Evolutionary conservation across 1,139 yeast genomes (phyloP).

Genomic region (Candida sanyaensis): DNA sequence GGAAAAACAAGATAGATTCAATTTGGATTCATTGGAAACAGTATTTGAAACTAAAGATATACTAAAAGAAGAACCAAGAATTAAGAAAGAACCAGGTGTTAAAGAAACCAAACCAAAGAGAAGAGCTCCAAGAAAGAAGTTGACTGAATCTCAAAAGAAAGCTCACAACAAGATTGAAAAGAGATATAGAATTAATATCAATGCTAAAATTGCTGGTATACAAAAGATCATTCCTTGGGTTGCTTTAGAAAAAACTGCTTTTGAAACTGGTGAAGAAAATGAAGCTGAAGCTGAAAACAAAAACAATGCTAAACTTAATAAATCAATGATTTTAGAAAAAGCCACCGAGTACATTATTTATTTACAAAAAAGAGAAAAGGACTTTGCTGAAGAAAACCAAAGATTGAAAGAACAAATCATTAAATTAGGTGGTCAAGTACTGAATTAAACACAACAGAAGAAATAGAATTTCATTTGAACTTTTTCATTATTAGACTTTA

Average conservation of each 20-base stretch:
- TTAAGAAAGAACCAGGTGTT: constrained; percentile 1
- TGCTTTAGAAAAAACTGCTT: constrained; percentile 58
- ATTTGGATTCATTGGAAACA: constrained; percentile 23
- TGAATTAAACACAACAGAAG: background rate
- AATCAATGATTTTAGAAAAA: constrained; percentile 64
- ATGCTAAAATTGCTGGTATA: constrained; percentile 67
- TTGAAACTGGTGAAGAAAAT: constrained; percentile 44
- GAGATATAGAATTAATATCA: constrained; percentile 70
- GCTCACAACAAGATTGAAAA: constrained; percentile 75
- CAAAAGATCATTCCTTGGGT: constrained; percentile 69
- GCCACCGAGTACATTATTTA: constrained; percentile 61
- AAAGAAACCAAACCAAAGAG: constrained; percentile 19
- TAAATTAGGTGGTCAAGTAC: constrained; percentile 12
- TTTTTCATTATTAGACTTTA: background rate
- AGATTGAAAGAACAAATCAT: constrained; percentile 11
- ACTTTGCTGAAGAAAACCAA: constrained; percentile 14
- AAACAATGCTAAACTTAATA: constrained; percentile 43
- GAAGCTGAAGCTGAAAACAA: constrained; percentile 18
- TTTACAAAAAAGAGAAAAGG: constrained; percentile 17
- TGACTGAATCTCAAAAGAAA: constrained; percentile 62
- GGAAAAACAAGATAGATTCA: constrained; percentile 13
- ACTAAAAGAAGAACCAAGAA: constrained; percentile 17
- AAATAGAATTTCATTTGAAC: background rate
- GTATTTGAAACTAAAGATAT: constrained; percentile 29
- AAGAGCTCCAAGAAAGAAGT: constrained; percentile 57